phyloP scores from a whole-genome alignment of 2,329 filamentous ascomycete species.

The Polychaeton citri region DNA sequence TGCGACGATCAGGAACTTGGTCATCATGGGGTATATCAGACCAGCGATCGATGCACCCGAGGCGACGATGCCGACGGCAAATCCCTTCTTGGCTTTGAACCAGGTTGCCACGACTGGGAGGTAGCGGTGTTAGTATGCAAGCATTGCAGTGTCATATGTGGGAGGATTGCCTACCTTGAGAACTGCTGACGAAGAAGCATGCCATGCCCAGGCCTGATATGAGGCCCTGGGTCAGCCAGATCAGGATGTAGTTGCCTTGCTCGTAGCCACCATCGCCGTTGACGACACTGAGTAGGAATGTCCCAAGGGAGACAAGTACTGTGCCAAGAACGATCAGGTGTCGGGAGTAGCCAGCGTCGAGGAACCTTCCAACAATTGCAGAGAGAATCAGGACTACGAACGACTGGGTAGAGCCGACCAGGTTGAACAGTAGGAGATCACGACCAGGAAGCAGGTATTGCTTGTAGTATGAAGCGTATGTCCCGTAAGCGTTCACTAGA shows the following conservation, averaged over 20 bases:
- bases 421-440: conserved; percentile 30
- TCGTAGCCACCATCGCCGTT: conserved; percentile 24
- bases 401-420: conserved; percentile 36
- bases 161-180: conserved; percentile 27
- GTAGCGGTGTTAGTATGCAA: conserved; percentile 3
- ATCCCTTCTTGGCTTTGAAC: conserved; percentile 33
- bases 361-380: conserved; percentile 32
- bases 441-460: conserved; percentile 28
- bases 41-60: conserved; percentile 34
- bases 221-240: conserved; percentile 36
- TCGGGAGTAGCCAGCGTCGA: conserved; percentile 33
- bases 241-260: conserved; percentile 27
- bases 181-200: conserved; percentile 39
- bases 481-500: conserved; percentile 37
- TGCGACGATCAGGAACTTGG: conserved; percentile 27
- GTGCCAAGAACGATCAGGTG: conserved; percentile 28
- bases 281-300: conserved; percentile 31
- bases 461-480: conserved; percentile 36
- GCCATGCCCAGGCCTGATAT: conserved; percentile 36
- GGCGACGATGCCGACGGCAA: conserved; percentile 37
- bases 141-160: background rate
- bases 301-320: conserved; percentile 29
- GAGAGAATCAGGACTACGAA: conserved; percentile 34
- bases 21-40: conserved; percentile 33
- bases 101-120: conserved; percentile 34